Base-by-base conservation (phyloP, 1,284 basidiomycete species). In the Xerocomus minutiporus region DNA sequence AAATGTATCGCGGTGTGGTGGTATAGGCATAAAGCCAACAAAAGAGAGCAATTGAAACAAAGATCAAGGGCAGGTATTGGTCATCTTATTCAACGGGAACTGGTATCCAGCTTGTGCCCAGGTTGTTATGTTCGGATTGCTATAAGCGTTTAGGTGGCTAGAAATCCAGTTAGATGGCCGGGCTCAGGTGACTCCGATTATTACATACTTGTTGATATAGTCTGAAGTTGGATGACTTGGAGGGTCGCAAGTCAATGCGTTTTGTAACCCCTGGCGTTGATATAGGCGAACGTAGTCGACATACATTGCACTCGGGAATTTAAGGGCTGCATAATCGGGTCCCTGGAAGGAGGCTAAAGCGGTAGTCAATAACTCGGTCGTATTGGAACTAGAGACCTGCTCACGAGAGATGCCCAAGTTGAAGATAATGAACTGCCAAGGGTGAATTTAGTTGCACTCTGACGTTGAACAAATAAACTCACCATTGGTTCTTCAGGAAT, bases 211-310 rank as follows among this genome's bases (percentile, higher is more conserved):
- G 45, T 78, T 70, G 57, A 86, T 86, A 61, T 86, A 86, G 46
- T 75, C 63, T 8, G 75, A 60, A 12, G 83, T 91, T 2, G 88
- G 88, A 56, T 79, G 75, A 35, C 70, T 73, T 4, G 80, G 68
- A 15, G 88, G 88, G 63, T 84, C 71, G 59, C 88, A 91, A 2
- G 78, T 79, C 42, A 85, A 58, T 5, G 78, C 81, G 47, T 83
- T 74, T 64, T 74, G 70, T 31, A 78, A 65, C 25, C 78, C 85
- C 51, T 79, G 64, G 26, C 84, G 78, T 68, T 91, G 88, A 59
- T 91, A 91, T 42, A 91, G 75, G 34, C 88, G 83, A 15, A 91
- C 76, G 58, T 91, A 91, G 65, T 91, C 88, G 51, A 91, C 69
- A 57, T 80, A 81, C 84, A 91, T 88, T 59, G 74, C 71, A 23